phyloP scores from a whole-genome alignment of 768 basidiomycete genomes.

The Boletellus ananiceps region DNA sequence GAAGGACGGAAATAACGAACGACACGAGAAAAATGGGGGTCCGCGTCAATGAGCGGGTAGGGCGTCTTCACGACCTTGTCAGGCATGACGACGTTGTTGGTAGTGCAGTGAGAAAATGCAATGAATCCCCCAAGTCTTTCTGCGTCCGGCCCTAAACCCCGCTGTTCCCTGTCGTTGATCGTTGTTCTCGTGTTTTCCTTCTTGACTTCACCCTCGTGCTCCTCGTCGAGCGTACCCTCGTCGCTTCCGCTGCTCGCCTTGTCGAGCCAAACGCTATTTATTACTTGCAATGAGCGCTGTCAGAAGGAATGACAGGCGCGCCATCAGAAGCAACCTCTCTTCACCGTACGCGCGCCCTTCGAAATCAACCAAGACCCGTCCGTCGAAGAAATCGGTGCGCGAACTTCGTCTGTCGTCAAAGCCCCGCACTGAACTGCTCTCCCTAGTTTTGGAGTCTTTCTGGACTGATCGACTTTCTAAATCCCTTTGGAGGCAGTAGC shows the following conservation, averaged over 20 bases:
- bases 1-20: slow-evolving; percentile 82
- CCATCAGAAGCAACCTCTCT: slow-evolving; percentile 35
- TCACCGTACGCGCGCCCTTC: slow-evolving; percentile 53
- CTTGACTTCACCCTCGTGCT: slow-evolving; percentile 9
- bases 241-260: background rate
- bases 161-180: slow-evolving; percentile 16
- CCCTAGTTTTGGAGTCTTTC: slow-evolving; percentile 48
- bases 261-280: slow-evolving; percentile 10
- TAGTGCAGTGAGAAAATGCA: slow-evolving; percentile 4
- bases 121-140: slow-evolving; percentile 7
- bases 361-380: slow-evolving; percentile 19
- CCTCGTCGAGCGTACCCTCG: slow-evolving; percentile 4
- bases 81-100: slow-evolving; percentile 26
- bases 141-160: slow-evolving; percentile 30
- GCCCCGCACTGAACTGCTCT: slow-evolving; percentile 11
- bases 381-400: slow-evolving; percentile 47
- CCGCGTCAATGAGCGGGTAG: slow-evolving; percentile 90
- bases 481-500: slow-evolving; percentile 37
- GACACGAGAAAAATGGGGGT: slow-evolving; percentile 86
- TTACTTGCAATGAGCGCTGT: slow-evolving; percentile 50
- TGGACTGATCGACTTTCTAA: slow-evolving; percentile 46
- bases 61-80: slow-evolving; percentile 55
- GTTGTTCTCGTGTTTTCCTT: slow-evolving; percentile 22
- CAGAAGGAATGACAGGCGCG: slow-evolving; percentile 42
- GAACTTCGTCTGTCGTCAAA: background rate